Percentiles rank a stretch among this genome's conserved stretches.
phyloP scores from a whole-genome alignment of 192 early-diverging fungal genomes.

The Diversispora eburnea region DNA sequence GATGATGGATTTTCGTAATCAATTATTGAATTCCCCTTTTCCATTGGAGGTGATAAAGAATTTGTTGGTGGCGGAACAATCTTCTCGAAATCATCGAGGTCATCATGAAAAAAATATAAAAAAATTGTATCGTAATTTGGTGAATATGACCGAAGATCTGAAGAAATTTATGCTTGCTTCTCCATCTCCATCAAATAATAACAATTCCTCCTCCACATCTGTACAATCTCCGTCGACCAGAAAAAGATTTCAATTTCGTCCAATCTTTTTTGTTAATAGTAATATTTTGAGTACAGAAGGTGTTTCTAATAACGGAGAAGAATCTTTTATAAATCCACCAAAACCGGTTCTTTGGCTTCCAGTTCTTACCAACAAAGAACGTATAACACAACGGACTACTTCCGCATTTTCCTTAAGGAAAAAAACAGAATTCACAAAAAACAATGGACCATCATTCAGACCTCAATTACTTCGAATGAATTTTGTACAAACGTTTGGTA shows the following conservation, averaged over 20 bases:
- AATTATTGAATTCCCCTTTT: neutral
- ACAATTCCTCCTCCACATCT: neutral
- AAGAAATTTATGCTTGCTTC: neutral
- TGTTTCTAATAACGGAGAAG: neutral
- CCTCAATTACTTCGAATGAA: conserved; percentile 5
- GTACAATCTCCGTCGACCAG: neutral
- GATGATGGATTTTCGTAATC: neutral
- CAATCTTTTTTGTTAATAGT: neutral
- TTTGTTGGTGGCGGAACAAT: neutral
- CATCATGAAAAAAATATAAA: neutral
- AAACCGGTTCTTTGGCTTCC: conserved; percentile 18
- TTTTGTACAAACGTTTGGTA: conserved; percentile 4
- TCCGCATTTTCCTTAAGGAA: conserved; percentile 20
- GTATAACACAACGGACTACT: conserved; percentile 9
- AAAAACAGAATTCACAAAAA: neutral
- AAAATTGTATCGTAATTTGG: conserved; percentile 7
- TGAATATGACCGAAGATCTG: conserved; percentile 20
- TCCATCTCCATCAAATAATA: neutral
- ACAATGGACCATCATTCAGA: neutral
- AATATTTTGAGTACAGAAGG: conserved; percentile 2
- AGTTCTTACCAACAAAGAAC: neutral
- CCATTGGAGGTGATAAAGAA: neutral
- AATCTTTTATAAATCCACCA: neutral
- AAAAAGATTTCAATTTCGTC: neutral
- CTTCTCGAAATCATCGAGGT: no score